Evolutionary conservation across 2,329 filamentous ascomycete species (phyloP).

Genomic region (Arthrobotrys sinensis): DNA sequence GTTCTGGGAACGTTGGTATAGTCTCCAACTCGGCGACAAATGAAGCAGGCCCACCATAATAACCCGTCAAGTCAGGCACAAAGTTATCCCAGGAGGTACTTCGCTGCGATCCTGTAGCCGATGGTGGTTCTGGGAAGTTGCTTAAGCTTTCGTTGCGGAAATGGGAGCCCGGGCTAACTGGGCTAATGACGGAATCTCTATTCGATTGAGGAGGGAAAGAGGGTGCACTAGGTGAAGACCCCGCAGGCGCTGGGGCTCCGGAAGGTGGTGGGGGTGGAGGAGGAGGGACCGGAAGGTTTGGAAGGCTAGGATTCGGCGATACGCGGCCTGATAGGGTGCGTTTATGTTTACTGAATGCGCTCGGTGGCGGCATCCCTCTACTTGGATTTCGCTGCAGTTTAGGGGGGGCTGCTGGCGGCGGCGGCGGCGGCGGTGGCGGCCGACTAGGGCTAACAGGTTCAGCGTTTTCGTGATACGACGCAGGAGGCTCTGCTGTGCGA

Average conservation of each 20-base stretch:
- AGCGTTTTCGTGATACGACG: slow-evolving; percentile 21
- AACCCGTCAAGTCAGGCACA: slow-evolving; percentile 41
- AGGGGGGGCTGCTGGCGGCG: slow-evolving; percentile 9
- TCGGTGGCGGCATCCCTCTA: slow-evolving; percentile 36
- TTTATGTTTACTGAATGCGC: slow-evolving; percentile 48
- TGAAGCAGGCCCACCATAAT: slow-evolving; percentile 37
- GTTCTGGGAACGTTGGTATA: slow-evolving; percentile 30
- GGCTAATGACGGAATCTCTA: slow-evolving; percentile 5
- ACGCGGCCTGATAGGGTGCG: slow-evolving; percentile 33
- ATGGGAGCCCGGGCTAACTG: slow-evolving; percentile 4
- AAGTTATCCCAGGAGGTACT: slow-evolving; percentile 32
- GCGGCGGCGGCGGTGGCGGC: slow-evolving; percentile 38
- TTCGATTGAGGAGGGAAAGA: slow-evolving; percentile 3
- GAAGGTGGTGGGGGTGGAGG: slow-evolving; percentile 35
- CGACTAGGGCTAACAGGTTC: slow-evolving; percentile 26
- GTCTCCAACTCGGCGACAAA: slow-evolving; percentile 52
- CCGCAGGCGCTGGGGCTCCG: background rate
- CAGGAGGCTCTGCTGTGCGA: slow-evolving; percentile 31
- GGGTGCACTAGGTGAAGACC: background rate
- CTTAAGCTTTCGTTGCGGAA: slow-evolving; percentile 32
- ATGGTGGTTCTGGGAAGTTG: slow-evolving; percentile 40
- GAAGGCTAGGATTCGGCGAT: slow-evolving; percentile 39
- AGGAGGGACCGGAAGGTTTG: slow-evolving; percentile 35
- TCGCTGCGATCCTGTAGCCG: slow-evolving; percentile 25
- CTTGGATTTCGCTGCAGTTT: slow-evolving; percentile 44